phyloP scores from a whole-genome alignment of 805 yeast genomes.

The Priceomyces medius region DNA sequence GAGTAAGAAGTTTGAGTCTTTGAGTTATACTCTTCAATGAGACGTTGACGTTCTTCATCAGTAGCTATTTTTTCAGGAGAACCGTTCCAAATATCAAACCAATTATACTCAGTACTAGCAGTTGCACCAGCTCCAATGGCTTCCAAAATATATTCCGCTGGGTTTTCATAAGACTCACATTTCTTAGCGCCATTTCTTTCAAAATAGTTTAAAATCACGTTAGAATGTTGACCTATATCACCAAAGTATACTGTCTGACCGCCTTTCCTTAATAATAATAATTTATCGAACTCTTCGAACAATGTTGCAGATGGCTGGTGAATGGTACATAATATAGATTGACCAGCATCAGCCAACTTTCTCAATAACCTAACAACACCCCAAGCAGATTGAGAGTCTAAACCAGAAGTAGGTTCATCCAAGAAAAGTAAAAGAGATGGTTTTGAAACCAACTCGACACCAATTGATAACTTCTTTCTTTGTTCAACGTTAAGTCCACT shows the following conservation, averaged over 20 bases:
- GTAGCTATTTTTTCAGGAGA: constrained; percentile 15
- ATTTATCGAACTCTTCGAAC: constrained; percentile 70
- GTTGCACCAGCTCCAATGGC: constrained; percentile 83
- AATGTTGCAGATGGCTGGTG: constrained; percentile 81
- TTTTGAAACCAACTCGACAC: constrained; percentile 31
- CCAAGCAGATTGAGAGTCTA: constrained; percentile 40
- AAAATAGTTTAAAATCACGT: constrained; percentile 17
- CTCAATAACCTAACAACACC: constrained; percentile 33
- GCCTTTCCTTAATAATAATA: constrained; percentile 66
- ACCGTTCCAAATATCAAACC: constrained; percentile 60
- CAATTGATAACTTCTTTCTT: constrained; percentile 33
- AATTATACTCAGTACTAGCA: constrained; percentile 55
- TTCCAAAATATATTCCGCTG: constrained; percentile 31
- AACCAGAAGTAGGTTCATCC: constrained; percentile 42
- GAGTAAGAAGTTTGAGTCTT: constrained; percentile 8
- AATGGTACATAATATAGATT: constrained; percentile 50
- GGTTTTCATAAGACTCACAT: constrained; percentile 49
- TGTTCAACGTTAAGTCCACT: constrained; percentile 37
- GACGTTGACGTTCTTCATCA: constrained; percentile 12
- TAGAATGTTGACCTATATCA: constrained; percentile 24
- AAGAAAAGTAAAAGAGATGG: constrained; percentile 26
- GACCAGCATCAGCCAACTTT: constrained; percentile 34
- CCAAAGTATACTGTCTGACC: constrained; percentile 67
- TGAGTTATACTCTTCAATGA: constrained; percentile 6
- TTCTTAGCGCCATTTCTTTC: constrained; percentile 45